A percentile compares a stretch with the other conserved stretches of the same genome.
phyloP scores from a whole-genome alignment of 345 rosid genomes.

The Eucalyptus caleyi region DNA sequence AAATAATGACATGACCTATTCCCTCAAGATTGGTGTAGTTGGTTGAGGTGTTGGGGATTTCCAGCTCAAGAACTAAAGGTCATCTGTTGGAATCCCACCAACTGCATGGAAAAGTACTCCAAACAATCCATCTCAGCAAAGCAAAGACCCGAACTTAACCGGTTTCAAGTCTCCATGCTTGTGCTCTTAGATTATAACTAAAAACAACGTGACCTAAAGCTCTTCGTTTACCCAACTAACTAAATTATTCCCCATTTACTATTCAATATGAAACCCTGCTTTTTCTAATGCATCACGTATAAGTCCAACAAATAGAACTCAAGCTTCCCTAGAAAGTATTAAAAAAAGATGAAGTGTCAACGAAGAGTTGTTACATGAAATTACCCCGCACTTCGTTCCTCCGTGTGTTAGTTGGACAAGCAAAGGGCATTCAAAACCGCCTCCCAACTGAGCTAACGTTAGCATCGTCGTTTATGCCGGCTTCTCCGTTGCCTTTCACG shows the following conservation, averaged over 20 bases:
- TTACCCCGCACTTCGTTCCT: not conserved
- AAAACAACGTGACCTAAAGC: not conserved
- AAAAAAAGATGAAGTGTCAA: not conserved
- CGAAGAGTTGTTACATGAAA: not conserved
- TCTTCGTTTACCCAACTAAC: not conserved
- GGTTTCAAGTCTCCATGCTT: not conserved
- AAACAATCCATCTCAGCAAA: not conserved
- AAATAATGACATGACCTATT: not conserved
- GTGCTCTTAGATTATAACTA: no score
- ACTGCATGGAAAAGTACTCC: not conserved
- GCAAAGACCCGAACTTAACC: not conserved
- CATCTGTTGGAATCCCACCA: not conserved
- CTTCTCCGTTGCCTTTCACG: not conserved
- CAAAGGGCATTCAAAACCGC: not conserved
- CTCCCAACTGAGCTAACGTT: not conserved
- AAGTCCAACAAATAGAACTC: not conserved
- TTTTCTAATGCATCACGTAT: not conserved
- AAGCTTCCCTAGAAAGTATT: not conserved
- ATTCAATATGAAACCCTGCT: not conserved
- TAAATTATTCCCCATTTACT: not conserved
- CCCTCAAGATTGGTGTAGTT: not conserved
- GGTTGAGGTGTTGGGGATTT: not conserved
- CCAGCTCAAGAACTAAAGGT: not conserved
- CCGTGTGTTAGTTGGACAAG: not conserved
- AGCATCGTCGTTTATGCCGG: not conserved